phyloP scores from a whole-genome alignment of 768 basidiomycete species.

The Psilocybe tampanensis region DNA sequence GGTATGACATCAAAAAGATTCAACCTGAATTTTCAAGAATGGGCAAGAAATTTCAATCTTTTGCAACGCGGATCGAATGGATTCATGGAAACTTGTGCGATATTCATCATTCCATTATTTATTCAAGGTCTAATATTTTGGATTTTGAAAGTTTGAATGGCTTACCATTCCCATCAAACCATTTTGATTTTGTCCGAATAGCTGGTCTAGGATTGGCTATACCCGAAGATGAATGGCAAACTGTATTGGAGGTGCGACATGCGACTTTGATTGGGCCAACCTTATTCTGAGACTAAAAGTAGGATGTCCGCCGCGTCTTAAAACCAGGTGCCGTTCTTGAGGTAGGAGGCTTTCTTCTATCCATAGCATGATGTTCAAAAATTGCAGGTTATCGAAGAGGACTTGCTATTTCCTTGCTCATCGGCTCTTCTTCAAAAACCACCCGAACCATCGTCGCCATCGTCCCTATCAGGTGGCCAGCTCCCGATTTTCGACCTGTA shows the following conservation, averaged over 20 bases:
- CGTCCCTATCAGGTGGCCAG: slow-evolving; percentile 14
- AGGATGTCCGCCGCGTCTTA: slow-evolving; percentile 74
- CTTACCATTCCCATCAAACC: slow-evolving; percentile 56
- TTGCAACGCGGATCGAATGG: slow-evolving; percentile 62
- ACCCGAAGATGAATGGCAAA: slow-evolving; percentile 78
- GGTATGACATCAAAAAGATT: slow-evolving; percentile 56
- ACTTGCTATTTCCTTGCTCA: slow-evolving; percentile 68
- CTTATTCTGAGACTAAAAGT: not conserved
- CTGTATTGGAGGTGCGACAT: slow-evolving; percentile 58
- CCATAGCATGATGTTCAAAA: not conserved
- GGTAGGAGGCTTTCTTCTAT: slow-evolving; percentile 36
- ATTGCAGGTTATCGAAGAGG: slow-evolving; percentile 69
- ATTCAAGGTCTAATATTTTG: not conserved
- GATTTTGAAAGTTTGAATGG: slow-evolving; percentile 53
- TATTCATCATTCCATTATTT: not conserved
- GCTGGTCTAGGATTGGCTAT: slow-evolving; percentile 66
- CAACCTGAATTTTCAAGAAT: slow-evolving; percentile 52
- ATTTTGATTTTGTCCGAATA: slow-evolving; percentile 71
- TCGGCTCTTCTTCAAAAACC: slow-evolving; percentile 21
- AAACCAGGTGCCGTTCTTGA: slow-evolving; percentile 64
- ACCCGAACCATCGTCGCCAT: slow-evolving; percentile 17
- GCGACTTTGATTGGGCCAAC: not conserved
- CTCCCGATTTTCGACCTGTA: slow-evolving; percentile 7
- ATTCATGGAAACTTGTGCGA: slow-evolving; percentile 68
- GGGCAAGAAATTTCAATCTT: slow-evolving; percentile 33